Base-by-base conservation (phyloP, 73 alveolate genomes). In the Blepharisma stoltei region DNA sequence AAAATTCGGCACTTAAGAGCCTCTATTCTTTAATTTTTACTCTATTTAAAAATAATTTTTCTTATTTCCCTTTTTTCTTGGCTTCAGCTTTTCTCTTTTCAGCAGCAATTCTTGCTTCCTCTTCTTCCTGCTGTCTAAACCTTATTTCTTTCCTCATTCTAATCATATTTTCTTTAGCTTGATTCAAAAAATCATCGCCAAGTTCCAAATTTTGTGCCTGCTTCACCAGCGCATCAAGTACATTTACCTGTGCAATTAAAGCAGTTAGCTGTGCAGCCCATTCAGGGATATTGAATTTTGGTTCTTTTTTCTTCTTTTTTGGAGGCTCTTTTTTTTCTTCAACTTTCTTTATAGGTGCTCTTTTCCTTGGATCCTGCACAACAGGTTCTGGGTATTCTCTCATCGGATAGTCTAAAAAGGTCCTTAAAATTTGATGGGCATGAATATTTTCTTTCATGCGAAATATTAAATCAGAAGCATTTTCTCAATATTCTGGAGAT, bases 371-470 rank as follows among this genome's bases (percentile, higher is more conserved):
- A 66, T 92, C 96, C 9, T 81, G 87, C 27, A 76, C 90, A 70
- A 84, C 94, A 7, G 87, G 91, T 66, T 81, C 98, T 21, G 98
- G 98, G 81, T 92, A 92, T 77, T 90, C 98, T 71, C 98, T 80
- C 41, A 81, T 80, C 0, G 98, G 98, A 80, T 92, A 92, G 65
- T 90, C 96, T 54, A 77, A 67, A 44, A 92, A 87, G 86, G 83
- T 89, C 46, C 83, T 80, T 44, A 92, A 83, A n/a, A 90, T 92
- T 52, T 89, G 92, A 44, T 92, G 86, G 5, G 96, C 94, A 54
- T 89, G 82, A 80, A 92, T 84, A 82, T 86, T 90, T 25, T 92
- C 86, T 21, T 69, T 87, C 90, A 87, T 90, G 73, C 90, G 78
- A 25, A 75, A 86, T 18, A 84, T 41, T 49, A 88, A 66, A 54